Evolutionary conservation across 1,284 basidiomycete species (phyloP).

Genomic region (Tilletia setariae): DNA sequence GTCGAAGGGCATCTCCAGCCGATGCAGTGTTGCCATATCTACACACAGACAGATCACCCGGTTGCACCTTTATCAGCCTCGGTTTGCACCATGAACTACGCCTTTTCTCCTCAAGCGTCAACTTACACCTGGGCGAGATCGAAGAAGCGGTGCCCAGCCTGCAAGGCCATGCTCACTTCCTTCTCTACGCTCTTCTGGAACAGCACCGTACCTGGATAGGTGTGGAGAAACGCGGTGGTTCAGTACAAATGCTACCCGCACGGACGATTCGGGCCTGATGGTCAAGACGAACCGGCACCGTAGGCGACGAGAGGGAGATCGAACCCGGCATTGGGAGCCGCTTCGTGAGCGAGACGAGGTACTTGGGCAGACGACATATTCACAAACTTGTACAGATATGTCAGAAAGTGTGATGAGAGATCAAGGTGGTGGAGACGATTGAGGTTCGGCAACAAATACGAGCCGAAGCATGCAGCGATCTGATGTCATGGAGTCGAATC

Average conservation of each 20-base stretch:
- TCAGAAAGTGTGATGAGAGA: too few species aligned
- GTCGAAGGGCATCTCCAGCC: not conserved
- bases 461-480: too few species aligned
- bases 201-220: not conserved
- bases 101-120: too few species aligned
- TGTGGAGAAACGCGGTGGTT: not conserved
- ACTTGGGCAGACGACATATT: not conserved
- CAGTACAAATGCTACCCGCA: too few species aligned
- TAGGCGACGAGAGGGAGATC: slow-evolving; percentile 3
- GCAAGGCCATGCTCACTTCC: not conserved
- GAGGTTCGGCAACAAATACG: too few species aligned
- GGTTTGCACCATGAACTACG: too few species aligned
- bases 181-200: not conserved
- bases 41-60: too few species aligned
- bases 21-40: not conserved
- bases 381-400: too few species aligned
- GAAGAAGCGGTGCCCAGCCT: slow-evolving; percentile 15
- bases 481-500: too few species aligned
- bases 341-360: not conserved
- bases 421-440: too few species aligned
- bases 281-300: not conserved
- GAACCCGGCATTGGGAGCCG: not conserved
- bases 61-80: too few species aligned
- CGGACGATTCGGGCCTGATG: not conserved
- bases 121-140: slow-evolving; percentile 10